These are phyloP conservation scores for Monosporozyma solicola DNA, from an alignment of 805 yeast genomes.

Conservation along the genomic window DNA sequence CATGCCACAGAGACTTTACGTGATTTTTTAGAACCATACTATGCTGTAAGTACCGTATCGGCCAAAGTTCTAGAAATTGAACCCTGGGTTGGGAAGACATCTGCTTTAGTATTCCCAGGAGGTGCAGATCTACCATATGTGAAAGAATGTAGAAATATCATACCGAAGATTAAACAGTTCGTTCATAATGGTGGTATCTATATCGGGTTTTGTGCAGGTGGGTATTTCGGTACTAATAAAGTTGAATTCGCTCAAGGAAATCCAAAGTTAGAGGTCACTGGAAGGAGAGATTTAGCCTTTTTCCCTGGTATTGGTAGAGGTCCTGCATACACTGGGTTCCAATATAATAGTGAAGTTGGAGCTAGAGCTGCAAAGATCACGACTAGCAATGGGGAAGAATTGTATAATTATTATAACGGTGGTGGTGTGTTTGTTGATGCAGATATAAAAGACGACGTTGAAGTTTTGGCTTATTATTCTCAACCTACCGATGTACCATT, in stretches of 20 bases:
- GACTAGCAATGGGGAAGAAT: constrained; percentile 31
- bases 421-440: constrained; percentile 84
- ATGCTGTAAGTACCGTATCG: constrained; percentile 71
- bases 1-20: constrained; percentile 75
- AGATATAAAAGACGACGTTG: constrained; percentile 46
- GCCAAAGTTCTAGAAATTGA: constrained; percentile 57
- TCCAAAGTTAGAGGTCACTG: constrained; percentile 66
- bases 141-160: constrained; percentile 57
- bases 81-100: constrained; percentile 81
- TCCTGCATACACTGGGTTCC: constrained; percentile 69
- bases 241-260: constrained; percentile 81
- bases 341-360: constrained; percentile 69
- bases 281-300: constrained; percentile 71
- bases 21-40: constrained; percentile 69
- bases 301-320: constrained; percentile 84
- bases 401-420: constrained; percentile 64
- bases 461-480: constrained; percentile 61
- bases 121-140: constrained; percentile 94
- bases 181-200: constrained; percentile 71
- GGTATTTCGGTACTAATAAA: constrained; percentile 64
- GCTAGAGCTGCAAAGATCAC: constrained; percentile 49
- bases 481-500: constrained; percentile 46
- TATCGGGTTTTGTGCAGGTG: constrained; percentile 94
- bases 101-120: constrained; percentile 83
- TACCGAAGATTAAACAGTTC: constrained; percentile 49